Evolutionary conservation across 768 basidiomycete species (phyloP), one percentile per base, ranked within the genome.

Genomic region (Thelephora ganbajun): DNA sequence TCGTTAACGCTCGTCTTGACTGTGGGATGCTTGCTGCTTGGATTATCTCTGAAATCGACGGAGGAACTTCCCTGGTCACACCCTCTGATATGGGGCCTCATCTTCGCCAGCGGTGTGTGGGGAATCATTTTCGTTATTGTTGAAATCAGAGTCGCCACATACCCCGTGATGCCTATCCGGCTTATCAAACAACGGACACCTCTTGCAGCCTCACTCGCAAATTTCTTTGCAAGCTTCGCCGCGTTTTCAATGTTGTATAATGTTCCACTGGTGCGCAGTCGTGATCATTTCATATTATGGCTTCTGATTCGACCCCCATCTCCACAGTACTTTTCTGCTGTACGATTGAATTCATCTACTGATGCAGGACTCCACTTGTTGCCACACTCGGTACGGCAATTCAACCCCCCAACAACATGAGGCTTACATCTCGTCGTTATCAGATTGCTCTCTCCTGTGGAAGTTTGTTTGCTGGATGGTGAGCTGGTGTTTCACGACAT

Each of bases 241-340:
- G 79, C 83, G 34, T 92, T 86, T 61, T 88, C 86, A 1, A 82
- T 79, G 77, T 70, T 96, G 18, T 93, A 92, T 62, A 92, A 89
- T 59, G 71, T 87, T 22, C 90, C 91, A 5, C 62, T 94, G 64
- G 83, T 83, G 53, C 56, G 74, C 23, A n/a, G 35, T 45, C 41
- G 39, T 22, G 37, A 30, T 51, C 43, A 49, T 42, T 45, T 33
- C 5, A 26, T 36, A 16, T 18, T 7, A 33, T 26, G 22, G 35
- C 49, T 46, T 30, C 46, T 50, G 46, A 46, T 6, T 45, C 48
- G 44, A 20, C 48, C n/a, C 33, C 39, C 48, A 26, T 49, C 55
- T 48, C 20, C 23, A 11, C 53, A 85, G 75, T 94, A 86, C 66
- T 94, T 91, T 59, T 78, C 83, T 50, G 82, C 87, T 16, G 91